A percentile compares a stretch with the other conserved stretches of the same genome.
Conservation (phyloP, 768 basidiomycete genomes). For the Suillus occidentalis region DNA sequence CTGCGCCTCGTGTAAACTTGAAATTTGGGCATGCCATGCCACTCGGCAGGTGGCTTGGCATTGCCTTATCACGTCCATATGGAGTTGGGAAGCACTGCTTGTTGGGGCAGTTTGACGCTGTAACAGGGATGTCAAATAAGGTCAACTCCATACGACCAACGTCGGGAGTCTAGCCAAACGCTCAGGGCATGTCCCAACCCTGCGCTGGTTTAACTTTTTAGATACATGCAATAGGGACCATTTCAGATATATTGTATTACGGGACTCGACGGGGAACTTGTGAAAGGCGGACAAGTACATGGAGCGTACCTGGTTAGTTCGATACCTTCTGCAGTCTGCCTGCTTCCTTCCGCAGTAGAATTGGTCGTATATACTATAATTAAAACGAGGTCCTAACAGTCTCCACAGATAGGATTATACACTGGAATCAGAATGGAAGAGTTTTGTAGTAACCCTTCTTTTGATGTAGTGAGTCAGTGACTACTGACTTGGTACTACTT, state of each 20-base stretch:
- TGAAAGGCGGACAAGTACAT: neutral
- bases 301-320: neutral
- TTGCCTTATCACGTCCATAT: neutral
- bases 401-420: neutral
- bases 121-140: neutral
- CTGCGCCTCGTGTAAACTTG: neutral
- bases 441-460: neutral
- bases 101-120: neutral
- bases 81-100: neutral
- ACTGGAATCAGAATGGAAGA: conserved; percentile 4
- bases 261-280: conserved; percentile 1
- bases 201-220: neutral
- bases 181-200: neutral
- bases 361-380: neutral
- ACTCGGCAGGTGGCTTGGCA: neutral
- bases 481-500: too few relatives aligned
- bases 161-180: neutral
- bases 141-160: neutral
- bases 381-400: conserved; percentile 1
- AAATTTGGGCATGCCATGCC: neutral
- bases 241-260: conserved; percentile 6
- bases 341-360: neutral
- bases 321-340: neutral
- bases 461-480: neutral
- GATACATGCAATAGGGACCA: neutral